Evolutionary conservation across 2,329 filamentous ascomycete species (phyloP).

Genomic region (Fusarium virguliforme): DNA sequence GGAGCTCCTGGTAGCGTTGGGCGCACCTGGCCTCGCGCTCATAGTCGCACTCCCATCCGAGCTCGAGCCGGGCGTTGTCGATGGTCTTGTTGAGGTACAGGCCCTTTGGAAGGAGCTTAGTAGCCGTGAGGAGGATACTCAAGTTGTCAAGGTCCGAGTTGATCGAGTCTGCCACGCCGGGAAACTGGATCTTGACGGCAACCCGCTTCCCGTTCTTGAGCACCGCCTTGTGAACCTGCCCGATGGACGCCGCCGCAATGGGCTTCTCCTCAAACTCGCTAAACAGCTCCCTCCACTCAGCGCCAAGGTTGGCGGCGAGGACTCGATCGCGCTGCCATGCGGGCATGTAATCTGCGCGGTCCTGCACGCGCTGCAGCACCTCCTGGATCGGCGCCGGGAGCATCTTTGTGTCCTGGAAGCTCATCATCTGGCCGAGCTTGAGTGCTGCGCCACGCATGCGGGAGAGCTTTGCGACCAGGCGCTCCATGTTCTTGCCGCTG

Average conservation of each 20-base stretch:
- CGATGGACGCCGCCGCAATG: constrained; percentile 95
- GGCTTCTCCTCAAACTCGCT: constrained; percentile 89
- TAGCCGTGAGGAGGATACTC: constrained; percentile 90
- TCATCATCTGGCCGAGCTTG: constrained; percentile 98
- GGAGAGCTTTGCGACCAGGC: constrained; percentile 92
- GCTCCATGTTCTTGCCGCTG: constrained; percentile 91
- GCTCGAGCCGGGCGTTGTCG: constrained; percentile 90
- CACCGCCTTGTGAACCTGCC: constrained; percentile 91
- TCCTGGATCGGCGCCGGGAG: constrained; percentile 89
- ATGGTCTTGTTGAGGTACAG: constrained; percentile 98
- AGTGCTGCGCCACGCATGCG: constrained; percentile 97
- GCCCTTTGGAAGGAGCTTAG: constrained; percentile 89
- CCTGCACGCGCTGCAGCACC: constrained; percentile 94
- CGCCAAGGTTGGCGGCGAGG: constrained; percentile 82
- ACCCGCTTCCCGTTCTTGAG: constrained; percentile 83
- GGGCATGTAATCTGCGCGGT: constrained; percentile 98
- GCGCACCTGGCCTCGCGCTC: constrained; percentile 88
- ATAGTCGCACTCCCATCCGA: constrained; percentile 99
- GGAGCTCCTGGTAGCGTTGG: constrained; percentile 80
- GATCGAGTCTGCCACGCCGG: constrained; percentile 95
- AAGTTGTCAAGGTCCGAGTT: constrained; percentile 97
- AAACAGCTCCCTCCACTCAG: constrained; percentile 89
- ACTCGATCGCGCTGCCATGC: constrained; percentile 92
- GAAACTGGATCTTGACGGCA: constrained; percentile 98
- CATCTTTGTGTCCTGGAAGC: constrained; percentile 97